Evolutionary conservation across 768 basidiomycete species (phyloP).

Genomic region (Macrolepiota albuminosa): DNA sequence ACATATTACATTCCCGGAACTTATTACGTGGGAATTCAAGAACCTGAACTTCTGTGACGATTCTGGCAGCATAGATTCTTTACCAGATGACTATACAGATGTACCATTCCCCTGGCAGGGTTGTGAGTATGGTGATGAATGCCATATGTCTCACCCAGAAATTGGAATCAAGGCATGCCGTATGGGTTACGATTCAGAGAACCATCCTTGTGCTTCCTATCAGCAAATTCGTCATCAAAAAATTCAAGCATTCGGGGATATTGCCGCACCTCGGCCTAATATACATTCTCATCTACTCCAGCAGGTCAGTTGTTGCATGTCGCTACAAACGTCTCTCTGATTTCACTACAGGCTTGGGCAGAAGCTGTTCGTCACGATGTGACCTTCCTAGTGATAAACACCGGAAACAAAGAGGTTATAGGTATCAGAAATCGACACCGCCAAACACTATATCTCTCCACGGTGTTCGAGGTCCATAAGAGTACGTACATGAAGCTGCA

Average conservation of each 20-base stretch:
- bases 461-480: background rate
- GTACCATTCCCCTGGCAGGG: conserved; percentile 4
- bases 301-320: conserved; percentile 1
- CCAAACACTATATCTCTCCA: conserved; percentile 12
- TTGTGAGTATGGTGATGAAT: conserved; percentile 3
- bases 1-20: background rate
- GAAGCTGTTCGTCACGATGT: conserved; percentile 12
- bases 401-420: conserved; percentile 16
- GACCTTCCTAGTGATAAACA: conserved; percentile 17
- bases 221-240: background rate
- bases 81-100: background rate
- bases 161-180: conserved; percentile 3
- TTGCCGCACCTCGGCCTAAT: background rate
- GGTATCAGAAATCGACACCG: conserved; percentile 9
- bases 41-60: conserved; percentile 1
- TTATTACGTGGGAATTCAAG: conserved; percentile 17
- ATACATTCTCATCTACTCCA: background rate
- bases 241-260: too few relatives aligned
- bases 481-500: conserved; percentile 13
- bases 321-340: background rate
- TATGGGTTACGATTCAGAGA: conserved; percentile 6
- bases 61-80: background rate
- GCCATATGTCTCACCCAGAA: background rate
- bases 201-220: conserved; percentile 1
- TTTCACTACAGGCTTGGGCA: conserved; percentile 10